Evolutionary conservation across 1,139 yeast genomes (phyloP).

Genomic region (Dujonia santamariae): DNA sequence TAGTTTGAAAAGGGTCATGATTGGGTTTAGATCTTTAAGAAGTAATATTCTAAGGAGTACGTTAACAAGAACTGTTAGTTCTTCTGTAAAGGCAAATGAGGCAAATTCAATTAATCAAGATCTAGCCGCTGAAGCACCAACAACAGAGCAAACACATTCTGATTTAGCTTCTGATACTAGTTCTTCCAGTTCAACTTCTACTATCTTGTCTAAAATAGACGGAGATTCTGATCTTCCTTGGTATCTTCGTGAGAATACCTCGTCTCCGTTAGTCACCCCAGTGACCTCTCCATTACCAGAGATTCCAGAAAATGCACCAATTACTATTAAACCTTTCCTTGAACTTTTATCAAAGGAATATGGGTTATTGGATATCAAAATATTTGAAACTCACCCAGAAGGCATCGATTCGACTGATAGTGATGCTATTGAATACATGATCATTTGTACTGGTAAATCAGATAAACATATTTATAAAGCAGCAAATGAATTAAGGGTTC

Average conservation of each 20-base stretch:
- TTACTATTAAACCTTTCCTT: conserved; percentile 42
- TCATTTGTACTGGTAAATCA: conserved; percentile 77
- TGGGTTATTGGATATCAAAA: conserved; percentile 59
- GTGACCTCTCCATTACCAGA: conserved; percentile 37
- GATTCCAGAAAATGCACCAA: conserved; percentile 59
- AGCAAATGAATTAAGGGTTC: conserved; percentile 49
- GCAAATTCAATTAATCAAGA: too few relatives aligned
- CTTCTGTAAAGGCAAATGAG: too few relatives aligned
- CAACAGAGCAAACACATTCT: too few relatives aligned
- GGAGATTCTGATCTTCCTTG: conserved; percentile 44
- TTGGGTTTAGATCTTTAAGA: too few relatives aligned
- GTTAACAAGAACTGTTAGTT: too few relatives aligned
- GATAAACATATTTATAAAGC: conserved; percentile 75
- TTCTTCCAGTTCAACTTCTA: too few relatives aligned
- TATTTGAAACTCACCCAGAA: conserved; percentile 51
- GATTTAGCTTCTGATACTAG: too few relatives aligned
- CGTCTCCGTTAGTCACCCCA: conserved; percentile 34
- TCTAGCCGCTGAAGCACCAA: too few relatives aligned
- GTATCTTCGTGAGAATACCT: conserved; percentile 55
- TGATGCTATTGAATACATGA: conserved; percentile 32
- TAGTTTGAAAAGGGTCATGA: too few relatives aligned
- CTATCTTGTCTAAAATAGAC: too few relatives aligned
- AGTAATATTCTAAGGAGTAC: too few relatives aligned
- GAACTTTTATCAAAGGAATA: conserved; percentile 51
- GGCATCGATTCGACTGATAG: conserved; percentile 35